Conservation (phyloP, 1,139 yeast genomes). For the Candida neerlandica region DNA sequence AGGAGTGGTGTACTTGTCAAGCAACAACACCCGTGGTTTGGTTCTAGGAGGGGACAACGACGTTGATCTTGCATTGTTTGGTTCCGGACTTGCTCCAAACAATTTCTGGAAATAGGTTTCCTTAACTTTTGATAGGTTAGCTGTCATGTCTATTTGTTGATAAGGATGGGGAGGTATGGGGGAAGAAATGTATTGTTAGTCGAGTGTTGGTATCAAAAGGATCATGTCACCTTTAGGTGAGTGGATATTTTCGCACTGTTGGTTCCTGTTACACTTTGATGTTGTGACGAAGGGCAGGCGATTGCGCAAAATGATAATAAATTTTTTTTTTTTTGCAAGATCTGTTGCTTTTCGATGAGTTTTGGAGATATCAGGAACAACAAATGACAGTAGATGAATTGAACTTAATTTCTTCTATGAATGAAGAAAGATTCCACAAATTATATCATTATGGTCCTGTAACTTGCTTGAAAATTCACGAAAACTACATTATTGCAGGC, state of each 20-base stretch:
- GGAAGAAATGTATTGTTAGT: too few relatives aligned
- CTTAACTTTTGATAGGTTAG: conserved; percentile 39
- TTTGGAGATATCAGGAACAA: not conserved
- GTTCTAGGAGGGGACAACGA: conserved; percentile 1
- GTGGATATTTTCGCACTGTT: too few relatives aligned
- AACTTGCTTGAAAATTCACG: conserved; percentile 57
- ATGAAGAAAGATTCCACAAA: conserved; percentile 19
- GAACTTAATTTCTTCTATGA: conserved; percentile 19
- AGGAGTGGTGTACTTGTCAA: conserved; percentile 80
- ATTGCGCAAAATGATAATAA: too few relatives aligned
- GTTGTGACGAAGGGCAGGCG: too few relatives aligned
- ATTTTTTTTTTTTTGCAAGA: too few relatives aligned
- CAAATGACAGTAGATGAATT: conserved; percentile 10
- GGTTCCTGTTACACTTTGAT: too few relatives aligned
- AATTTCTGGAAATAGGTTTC: conserved; percentile 41
- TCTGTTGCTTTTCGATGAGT: not conserved
- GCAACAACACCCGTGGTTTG: conserved; percentile 70
- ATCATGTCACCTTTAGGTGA: too few relatives aligned
- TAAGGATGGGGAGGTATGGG: not conserved
- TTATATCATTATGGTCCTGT: conserved; percentile 70
- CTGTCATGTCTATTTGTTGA: conserved; percentile 21
- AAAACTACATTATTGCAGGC: conserved; percentile 57
- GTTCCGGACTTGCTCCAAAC: conserved; percentile 20
- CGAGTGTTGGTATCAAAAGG: too few relatives aligned
- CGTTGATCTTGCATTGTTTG: not conserved